Evolutionary conservation across 2,329 filamentous ascomycete genomes (phyloP), one percentile per base, ranked within the genome.

Genomic region (Fusarium napiforme): DNA sequence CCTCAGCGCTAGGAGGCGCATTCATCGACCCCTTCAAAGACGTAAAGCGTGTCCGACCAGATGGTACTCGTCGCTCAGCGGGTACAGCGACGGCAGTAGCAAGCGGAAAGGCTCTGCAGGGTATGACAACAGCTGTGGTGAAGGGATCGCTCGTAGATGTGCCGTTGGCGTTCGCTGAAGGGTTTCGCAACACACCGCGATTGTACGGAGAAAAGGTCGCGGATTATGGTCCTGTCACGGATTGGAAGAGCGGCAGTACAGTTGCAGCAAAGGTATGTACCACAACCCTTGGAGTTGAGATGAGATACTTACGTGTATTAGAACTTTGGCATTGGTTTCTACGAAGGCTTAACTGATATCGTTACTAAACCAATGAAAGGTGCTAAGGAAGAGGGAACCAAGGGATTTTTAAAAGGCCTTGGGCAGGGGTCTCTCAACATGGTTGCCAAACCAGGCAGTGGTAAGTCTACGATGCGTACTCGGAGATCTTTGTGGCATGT

Each of bases 11-110:
- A 2, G 55, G 55, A 3, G 56, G 56, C 2, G 36, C 60, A 12
- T 63, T 63, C 4, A 60, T 63, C 10, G 53, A 63, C 1, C 60
- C 60, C 11, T 60, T 64, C 43, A 64, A 42, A 28, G 56, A 49
- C 7, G 37, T 63, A 43, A 60, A 60, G 16, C 60, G 55, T 4
- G 60, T 59, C 1, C 40, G 53, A 8, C 21, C 26, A 8, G 60
- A 62, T 4, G 60, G 60, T 2, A 43, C 26, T 3, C 9, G 28
- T 37, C 34, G 60, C 7, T 59, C 52, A 23, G 60, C 32, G 0
- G 52, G 60, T 8, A 36, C 60, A 26, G 52, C 52, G 8, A 57
- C 60, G 4, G 60, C 60, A 7, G n/a, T 28, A 4, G 55, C 60
- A 18, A 40, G 39, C 4, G 40, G 60, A 4, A 46, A 60, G 14